phyloP scores from a whole-genome alignment of 257 asterid species.

The Thymus mandschuricus region DNA sequence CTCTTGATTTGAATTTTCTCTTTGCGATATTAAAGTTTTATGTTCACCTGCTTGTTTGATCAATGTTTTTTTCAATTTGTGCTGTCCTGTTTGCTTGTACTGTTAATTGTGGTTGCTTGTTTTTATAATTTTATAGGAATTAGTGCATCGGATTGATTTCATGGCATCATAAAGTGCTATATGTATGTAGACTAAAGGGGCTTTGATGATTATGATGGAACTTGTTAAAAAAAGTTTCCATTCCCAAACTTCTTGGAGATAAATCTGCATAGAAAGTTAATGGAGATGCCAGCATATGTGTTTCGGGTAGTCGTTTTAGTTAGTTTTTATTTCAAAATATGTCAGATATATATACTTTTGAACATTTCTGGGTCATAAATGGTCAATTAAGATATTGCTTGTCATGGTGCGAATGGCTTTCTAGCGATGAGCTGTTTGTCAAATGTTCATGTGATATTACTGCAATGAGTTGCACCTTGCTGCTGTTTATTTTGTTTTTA shows the following conservation, averaged over 20 bases:
- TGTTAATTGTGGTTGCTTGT: not conserved
- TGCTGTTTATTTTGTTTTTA: not conserved
- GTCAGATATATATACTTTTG: not conserved
- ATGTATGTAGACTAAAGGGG: not conserved
- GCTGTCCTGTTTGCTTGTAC: conserved; percentile 1
- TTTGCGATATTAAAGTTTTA: conserved; percentile 3
- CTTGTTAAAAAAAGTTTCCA: not conserved
- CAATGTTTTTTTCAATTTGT: not conserved
- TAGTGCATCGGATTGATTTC: not conserved
- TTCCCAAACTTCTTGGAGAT: not conserved
- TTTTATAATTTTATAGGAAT: not conserved
- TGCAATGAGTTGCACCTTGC: conserved; percentile 1
- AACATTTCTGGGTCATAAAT: not conserved
- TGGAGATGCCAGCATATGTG: conserved; percentile 8
- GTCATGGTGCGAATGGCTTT: not conserved
- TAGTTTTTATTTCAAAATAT: not conserved
- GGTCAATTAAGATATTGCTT: conserved; percentile 1
- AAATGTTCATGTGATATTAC: conserved; percentile 7
- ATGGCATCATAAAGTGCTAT: not conserved
- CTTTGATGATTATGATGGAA: conserved; percentile 9
- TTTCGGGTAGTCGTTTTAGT: not conserved
- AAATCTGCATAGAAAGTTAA: not conserved
- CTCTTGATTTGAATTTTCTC: conserved; percentile 10
- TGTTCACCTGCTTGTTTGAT: conserved; percentile 11
- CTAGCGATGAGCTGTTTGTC: conserved; percentile 1